Base-by-base conservation (phyloP, 1,284 basidiomycete species). In the Leccinum variabile region DNA sequence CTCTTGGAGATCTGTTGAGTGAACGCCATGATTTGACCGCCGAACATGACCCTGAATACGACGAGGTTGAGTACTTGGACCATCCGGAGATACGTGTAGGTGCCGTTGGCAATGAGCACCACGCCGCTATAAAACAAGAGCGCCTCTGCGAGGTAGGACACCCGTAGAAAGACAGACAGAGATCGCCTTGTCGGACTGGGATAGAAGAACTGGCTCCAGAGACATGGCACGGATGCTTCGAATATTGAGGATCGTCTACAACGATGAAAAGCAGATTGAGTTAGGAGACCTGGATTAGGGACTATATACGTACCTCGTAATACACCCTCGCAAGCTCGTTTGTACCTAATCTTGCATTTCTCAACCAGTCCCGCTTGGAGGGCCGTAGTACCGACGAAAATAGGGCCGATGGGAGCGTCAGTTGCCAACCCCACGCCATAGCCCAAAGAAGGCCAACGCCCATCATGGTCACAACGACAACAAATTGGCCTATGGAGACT, bases 221-320 rank as follows among this genome's bases (percentile, higher is more conserved):
- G 90, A 87, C 92, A 98, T 96, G 9, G 91, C 84, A 1, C 95
- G 86, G 66, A 98, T 95, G 1, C 88, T 90, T 28, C 93, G 88
- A 57, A 98, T 84, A 66, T 97, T 95, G 22, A 88, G 81, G 60
- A 28, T 28, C n/a, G 87, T 86, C 86, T 92, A 65, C 3, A 4
- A 59, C 30, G 10, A 55, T n/a, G 44, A 64, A 60, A 52, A 39
- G 16, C 10, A 50, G 13, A 57, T 56, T 69, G 14, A 68, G 60
- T 56, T 33, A 56, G 16, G 11, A 44, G 22, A 53, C 0, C 33
- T 4, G 28, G n/a, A 0, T 6, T 22, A 25, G 63, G 62, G 56
- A 57, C 6, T 52, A 30, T 35, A 14, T 61, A 79, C 84, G 64
- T 66, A 91, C 90, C 72, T 93, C 92, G 73, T 95, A 96, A 72